Evolutionary conservation across 2,329 filamentous ascomycete species (phyloP).

Genomic region (Aureobasidium sp.): DNA sequence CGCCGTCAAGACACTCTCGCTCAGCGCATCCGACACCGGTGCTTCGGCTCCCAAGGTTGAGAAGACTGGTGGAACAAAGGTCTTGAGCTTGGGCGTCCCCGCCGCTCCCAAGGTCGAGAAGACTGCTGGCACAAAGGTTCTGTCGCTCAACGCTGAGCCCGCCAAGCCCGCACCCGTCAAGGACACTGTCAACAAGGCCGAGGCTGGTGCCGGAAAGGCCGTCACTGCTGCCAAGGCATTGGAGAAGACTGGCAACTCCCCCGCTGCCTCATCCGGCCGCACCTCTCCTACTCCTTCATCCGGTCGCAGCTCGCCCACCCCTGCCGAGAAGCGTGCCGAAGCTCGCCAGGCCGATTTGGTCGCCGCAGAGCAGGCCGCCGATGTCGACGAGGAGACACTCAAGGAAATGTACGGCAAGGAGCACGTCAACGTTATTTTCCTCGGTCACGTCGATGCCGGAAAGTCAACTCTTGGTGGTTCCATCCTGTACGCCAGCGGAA

Average conservation of each 20-base stretch:
- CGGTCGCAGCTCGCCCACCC: slow-evolving; percentile 67
- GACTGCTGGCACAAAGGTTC: slow-evolving; percentile 57
- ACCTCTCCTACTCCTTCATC: slow-evolving; percentile 77
- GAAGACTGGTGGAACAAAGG: slow-evolving; percentile 53
- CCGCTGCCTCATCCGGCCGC: slow-evolving; percentile 55
- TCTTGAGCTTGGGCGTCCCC: slow-evolving; percentile 57
- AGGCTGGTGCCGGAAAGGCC: slow-evolving; percentile 68
- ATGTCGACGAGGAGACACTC: slow-evolving; percentile 77
- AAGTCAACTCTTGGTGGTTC: slow-evolving; percentile 94
- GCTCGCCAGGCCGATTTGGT: slow-evolving; percentile 72
- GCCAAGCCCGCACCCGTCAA: slow-evolving; percentile 34
- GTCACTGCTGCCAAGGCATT: slow-evolving; percentile 83
- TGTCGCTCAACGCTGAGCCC: slow-evolving; percentile 52
- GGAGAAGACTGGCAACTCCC: slow-evolving; percentile 72
- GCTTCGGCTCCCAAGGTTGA: slow-evolving; percentile 50
- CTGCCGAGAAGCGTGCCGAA: slow-evolving; percentile 46
- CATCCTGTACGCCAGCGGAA: slow-evolving; percentile 87
- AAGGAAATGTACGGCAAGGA: slow-evolving; percentile 96
- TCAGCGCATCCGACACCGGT: slow-evolving; percentile 41
- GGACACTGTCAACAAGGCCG: slow-evolving; percentile 37
- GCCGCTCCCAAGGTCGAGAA: slow-evolving; percentile 47
- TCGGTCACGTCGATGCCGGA: slow-evolving; percentile 96
- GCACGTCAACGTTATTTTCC: slow-evolving; percentile 91
- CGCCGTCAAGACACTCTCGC: slow-evolving; percentile 49
- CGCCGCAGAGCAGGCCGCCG: slow-evolving; percentile 68